Evolutionary conservation across 2,329 filamentous ascomycete species (phyloP), one percentile per base, ranked within the genome.

Genomic region (Penicillium corylophilum): DNA sequence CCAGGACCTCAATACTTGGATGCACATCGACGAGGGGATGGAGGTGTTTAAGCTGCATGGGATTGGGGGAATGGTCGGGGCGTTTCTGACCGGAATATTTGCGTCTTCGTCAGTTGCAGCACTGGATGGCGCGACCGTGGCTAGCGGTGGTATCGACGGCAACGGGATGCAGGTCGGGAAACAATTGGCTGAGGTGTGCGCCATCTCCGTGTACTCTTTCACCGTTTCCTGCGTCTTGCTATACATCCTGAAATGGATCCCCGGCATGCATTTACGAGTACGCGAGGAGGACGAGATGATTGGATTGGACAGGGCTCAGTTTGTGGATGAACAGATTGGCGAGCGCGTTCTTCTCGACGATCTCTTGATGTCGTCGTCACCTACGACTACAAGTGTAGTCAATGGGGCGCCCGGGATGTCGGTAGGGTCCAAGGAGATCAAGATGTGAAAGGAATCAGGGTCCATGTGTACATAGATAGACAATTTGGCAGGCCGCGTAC

Each of bases 1-100:
- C 35, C 74, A 80, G 52, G 68, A 82, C 53, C 59, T 83, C 53
- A 81, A 83, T 61, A 71, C 78, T 23, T 81, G 78, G 76, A 63
- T 83, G 26, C 68, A 68, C 51, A 79, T 83, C 52, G 81, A 83
- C 57, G 81, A 83, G 55, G 79, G 80, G 10, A 77, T 84, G 63
- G 79, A 83, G 54, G 79, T 84, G 38, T 84, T 84, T 73, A 82
- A 81, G 62, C 75, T 82, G 12, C 81, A 83, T 63, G 80, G 78
- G 15, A 73, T 82, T 22, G 82, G 81, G 36, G 82, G 81, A 20
- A 82, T 82, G 70, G 70, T 79, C 35, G 82, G 82, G 8, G 78
- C 79, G 24, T 81, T 84, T 67, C 63, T 83, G 42, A 84, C 81
- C 2, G 81, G 80, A 6, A 76, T 83, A 59, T 83, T 84, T 56